Evolutionary conservation across 352 stramenopile species (phyloP), one percentile per base, ranked within the genome.

Genomic region (Pythium monospermum): DNA sequence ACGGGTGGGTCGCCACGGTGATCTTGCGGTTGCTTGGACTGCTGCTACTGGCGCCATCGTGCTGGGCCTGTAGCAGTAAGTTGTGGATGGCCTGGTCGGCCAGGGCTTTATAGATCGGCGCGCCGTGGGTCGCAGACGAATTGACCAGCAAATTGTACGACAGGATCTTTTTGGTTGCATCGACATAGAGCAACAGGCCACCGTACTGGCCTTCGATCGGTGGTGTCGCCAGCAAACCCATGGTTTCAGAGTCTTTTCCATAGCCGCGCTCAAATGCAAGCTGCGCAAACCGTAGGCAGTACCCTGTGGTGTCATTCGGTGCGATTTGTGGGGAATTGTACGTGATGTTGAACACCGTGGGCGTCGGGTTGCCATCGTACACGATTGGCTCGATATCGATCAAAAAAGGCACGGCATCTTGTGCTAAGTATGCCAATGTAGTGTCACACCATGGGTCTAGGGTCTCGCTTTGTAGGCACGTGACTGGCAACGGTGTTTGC

Each of bases 101-200:
- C 42, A 83, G 67, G 13, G 73, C 65, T 43, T 91, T 91, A 43
- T 73, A 86, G 6, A 61, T 73, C 0, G 69, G 59, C 12, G 73
- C 59, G 13, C 63, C 64, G 31, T 91, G 76, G 0, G 37, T 59
- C 1, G 67, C 60, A 3, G 77, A 76, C 8, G 69, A 64, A 41
- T 91, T 89, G 13, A 74, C 70, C 31, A 87, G 53, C 4, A 85
- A 19, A 46, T 85, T 85, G 64, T 91, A 91, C 5, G 59, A 59
- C 8, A 85, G 48, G 1, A 84, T 61, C 4, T 65, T 66, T 8
- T 71, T 54, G 16, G 26, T 19, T 18, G 54, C 52, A 7, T 70
- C 73, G 1, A 62, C 70, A 13, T 86, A 58, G 23, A 88, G 12
- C 8, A 90, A 27, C 41, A 71, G 79, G 0, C 69, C 78, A 21